Evolutionary conservation across 441 rosid species (phyloP).

Genomic region (Populus trichocarpa): DNA sequence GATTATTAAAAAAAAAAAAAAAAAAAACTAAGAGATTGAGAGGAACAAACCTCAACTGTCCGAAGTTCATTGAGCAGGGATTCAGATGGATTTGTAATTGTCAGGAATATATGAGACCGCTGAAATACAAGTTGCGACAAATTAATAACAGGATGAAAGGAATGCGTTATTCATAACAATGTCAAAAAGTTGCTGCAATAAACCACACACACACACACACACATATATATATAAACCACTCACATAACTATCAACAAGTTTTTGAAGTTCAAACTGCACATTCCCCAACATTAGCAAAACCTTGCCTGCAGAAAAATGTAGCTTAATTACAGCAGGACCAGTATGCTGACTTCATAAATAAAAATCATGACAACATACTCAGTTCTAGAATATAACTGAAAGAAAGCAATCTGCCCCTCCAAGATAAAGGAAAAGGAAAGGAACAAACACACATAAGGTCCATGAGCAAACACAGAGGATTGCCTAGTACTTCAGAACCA

Average conservation of each 20-base stretch:
- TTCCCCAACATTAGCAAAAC: constrained; percentile 71
- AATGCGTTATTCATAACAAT: background rate
- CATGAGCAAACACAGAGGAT: background rate
- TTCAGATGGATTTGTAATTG: constrained; percentile 90
- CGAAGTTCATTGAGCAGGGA: constrained; percentile 92
- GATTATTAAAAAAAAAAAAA: background rate
- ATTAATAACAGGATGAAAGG: constrained; percentile 11
- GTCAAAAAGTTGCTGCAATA: constrained; percentile 8
- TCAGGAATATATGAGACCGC: constrained; percentile 77
- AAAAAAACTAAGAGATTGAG: constrained; percentile 9
- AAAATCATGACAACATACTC: background rate
- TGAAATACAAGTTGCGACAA: constrained; percentile 33
- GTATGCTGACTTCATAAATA: background rate
- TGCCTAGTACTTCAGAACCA: background rate
- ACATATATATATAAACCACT: constrained; percentile 26
- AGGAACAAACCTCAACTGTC: constrained; percentile 81
- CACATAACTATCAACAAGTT: constrained; percentile 88
- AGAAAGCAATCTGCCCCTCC: background rate
- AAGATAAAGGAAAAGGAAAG: background rate
- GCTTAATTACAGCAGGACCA: constrained; percentile 8
- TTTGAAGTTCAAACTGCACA: constrained; percentile 84
- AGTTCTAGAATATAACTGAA: background rate
- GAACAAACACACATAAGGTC: background rate
- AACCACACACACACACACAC: background rate
- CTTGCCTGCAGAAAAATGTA: constrained; percentile 50